Conservation (phyloP, 2,329 filamentous ascomycete genomes). For the Aspergillus arachidicola region DNA sequence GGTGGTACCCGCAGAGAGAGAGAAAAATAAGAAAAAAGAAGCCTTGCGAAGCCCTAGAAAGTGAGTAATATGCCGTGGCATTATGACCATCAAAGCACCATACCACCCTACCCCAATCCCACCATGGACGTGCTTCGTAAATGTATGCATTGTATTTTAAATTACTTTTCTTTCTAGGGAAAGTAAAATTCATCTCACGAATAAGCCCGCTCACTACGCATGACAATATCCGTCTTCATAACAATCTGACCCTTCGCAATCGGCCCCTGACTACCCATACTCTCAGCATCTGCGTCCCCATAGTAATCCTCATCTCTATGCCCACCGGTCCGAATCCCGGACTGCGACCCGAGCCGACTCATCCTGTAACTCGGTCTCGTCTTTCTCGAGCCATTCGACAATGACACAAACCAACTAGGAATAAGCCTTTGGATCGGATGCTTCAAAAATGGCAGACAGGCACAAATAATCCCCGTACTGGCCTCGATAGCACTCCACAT, state of each 20-base stretch:
- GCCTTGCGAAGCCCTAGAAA: not conserved
- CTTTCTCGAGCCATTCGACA: conserved; percentile 2
- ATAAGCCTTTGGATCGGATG: conserved; percentile 5
- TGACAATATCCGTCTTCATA: conserved; percentile 9
- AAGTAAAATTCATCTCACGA: not conserved
- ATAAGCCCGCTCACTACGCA: conserved; percentile 6
- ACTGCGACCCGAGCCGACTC: not conserved
- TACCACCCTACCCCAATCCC: not conserved
- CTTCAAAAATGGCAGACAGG: conserved; percentile 11
- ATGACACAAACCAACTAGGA: conserved; percentile 1
- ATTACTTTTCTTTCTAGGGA: not conserved
- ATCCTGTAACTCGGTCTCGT: conserved; percentile 7
- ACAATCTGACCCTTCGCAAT: conserved; percentile 11
- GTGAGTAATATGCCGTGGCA: not conserved
- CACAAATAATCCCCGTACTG: conserved; percentile 12
- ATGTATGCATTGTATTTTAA: not conserved
- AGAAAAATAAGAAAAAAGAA: not conserved
- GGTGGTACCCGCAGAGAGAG: not conserved
- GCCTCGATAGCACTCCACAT: conserved; percentile 14
- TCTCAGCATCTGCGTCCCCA: conserved; percentile 5
- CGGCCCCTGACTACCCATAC: conserved; percentile 4
- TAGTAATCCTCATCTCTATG: not conserved
- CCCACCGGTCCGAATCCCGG: not conserved
- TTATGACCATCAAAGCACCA: not conserved
- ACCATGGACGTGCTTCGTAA: not conserved